A percentile compares a stretch with the other conserved stretches of the same genome.
These are phyloP conservation scores for Pichia sp. DNA, from an alignment of 1,139 yeast species.

Conservation along the genomic window DNA sequence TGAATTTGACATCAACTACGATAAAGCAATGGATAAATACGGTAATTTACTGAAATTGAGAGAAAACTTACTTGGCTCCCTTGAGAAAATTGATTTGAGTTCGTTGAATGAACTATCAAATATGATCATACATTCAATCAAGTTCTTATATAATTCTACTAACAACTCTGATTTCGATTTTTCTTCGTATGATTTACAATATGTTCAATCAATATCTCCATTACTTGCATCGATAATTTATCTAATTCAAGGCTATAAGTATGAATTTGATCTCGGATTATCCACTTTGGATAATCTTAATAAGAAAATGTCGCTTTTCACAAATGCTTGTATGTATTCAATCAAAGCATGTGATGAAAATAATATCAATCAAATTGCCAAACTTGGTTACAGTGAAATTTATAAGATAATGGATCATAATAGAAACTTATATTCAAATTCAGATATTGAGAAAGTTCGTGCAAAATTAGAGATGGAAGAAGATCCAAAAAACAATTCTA, in stretches of 20 bases:
- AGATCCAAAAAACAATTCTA: background rate
- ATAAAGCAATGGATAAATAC: constrained; percentile 16
- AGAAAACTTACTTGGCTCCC: constrained; percentile 13
- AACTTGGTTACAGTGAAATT: constrained; percentile 17
- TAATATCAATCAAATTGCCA: constrained; percentile 15
- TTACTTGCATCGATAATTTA: constrained; percentile 20
- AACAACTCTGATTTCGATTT: background rate
- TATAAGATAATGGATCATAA: constrained; percentile 15
- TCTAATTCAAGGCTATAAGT: constrained; percentile 17
- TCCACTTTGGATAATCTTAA: constrained; percentile 19
- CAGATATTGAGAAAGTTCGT: constrained; percentile 12
- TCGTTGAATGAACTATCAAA: too few relatives aligned
- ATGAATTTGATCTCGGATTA: constrained; percentile 8
- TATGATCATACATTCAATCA: too few relatives aligned
- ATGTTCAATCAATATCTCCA: constrained; percentile 16
- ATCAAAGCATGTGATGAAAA: constrained; percentile 5
- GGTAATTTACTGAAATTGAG: constrained; percentile 16
- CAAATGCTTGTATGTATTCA: constrained; percentile 17
- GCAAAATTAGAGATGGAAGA: constrained; percentile 1
- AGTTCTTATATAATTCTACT: constrained; percentile 4
- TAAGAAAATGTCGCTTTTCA: constrained; percentile 13
- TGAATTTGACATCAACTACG: constrained; percentile 20
- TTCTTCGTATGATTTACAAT: background rate
- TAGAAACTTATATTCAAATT: constrained; percentile 13
- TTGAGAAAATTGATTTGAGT: too few relatives aligned